Percentiles rank a stretch among this genome's conserved stretches.
phyloP scores from a whole-genome alignment of 805 yeast species.

The Cyberlindnera subsufficiens region DNA sequence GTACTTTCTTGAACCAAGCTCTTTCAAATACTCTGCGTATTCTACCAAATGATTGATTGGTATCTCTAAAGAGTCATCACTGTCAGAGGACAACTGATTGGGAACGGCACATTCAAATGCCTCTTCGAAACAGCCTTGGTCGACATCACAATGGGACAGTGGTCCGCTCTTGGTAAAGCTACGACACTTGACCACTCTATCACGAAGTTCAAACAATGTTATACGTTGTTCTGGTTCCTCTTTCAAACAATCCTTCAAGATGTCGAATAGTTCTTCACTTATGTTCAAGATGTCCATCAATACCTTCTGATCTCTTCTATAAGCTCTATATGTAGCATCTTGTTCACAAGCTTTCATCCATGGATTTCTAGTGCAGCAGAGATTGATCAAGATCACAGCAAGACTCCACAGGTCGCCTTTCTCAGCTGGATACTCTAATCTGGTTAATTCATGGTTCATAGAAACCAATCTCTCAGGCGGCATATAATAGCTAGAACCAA shows the following conservation, averaged over 20 bases:
- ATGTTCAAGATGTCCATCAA: conserved; percentile 68
- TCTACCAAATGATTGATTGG: conserved; percentile 1
- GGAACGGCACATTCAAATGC: conserved; percentile 9
- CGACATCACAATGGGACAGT: conserved; percentile 11
- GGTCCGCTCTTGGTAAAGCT: conserved; percentile 19
- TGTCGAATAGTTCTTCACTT: conserved; percentile 50
- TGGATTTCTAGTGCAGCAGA: conserved; percentile 81
- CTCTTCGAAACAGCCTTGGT: conserved; percentile 2
- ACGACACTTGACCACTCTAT: conserved; percentile 11
- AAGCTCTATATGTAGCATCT: conserved; percentile 63
- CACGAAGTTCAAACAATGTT: conserved; percentile 16
- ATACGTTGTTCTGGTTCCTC: conserved; percentile 30
- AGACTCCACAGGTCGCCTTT: conserved; percentile 87
- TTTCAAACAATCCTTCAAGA: conserved; percentile 34
- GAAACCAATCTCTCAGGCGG: conserved; percentile 74
- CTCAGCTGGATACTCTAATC: conserved; percentile 49
- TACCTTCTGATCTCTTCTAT: conserved; percentile 46
- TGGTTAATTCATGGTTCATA: conserved; percentile 23
- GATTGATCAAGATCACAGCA: conserved; percentile 73
- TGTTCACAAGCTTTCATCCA: conserved; percentile 76
- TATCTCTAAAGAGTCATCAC: conserved; percentile 2
- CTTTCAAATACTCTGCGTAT: background rate
- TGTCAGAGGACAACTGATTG: background rate
- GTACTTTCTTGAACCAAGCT: background rate
- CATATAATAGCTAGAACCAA: conserved; percentile 90